Evolutionary conservation across 176 grass and related monocot species (phyloP).

Genomic region (Hordeum marinum): DNA sequence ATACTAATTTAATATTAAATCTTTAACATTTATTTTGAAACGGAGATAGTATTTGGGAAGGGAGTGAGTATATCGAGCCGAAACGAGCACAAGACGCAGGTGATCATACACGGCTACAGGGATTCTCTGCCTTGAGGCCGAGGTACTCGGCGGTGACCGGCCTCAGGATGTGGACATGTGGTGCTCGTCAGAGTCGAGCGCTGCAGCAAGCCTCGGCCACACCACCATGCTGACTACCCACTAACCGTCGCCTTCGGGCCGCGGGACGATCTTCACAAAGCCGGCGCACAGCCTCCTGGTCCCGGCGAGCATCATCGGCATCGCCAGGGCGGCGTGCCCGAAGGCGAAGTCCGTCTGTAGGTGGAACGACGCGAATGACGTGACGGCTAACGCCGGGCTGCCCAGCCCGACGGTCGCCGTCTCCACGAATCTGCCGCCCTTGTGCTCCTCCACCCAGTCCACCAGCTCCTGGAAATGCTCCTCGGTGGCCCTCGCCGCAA

Average conservation of each 20-base stretch:
- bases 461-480: background rate
- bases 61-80: too few species aligned
- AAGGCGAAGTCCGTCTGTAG: background rate
- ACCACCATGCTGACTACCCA: background rate
- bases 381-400: background rate
- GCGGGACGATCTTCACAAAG: background rate
- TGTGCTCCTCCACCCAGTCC: background rate
- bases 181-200: background rate
- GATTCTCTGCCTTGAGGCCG: too few species aligned
- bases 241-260: background rate
- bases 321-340: background rate
- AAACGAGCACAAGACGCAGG: too few species aligned
- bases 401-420: background rate
- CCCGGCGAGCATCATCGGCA: background rate
- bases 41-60: too few species aligned
- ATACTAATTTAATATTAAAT: too few species aligned
- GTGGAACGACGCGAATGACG: background rate
- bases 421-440: background rate
- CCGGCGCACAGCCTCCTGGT: background rate
- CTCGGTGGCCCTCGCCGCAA: background rate
- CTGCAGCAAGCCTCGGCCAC: background rate
- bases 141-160: too few species aligned
- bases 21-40: too few species aligned
- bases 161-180: background rate
- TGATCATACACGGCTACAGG: too few species aligned